Conservation (phyloP, 2,329 filamentous ascomycete genomes). For the Pseudogymnoascus verrucosus region DNA sequence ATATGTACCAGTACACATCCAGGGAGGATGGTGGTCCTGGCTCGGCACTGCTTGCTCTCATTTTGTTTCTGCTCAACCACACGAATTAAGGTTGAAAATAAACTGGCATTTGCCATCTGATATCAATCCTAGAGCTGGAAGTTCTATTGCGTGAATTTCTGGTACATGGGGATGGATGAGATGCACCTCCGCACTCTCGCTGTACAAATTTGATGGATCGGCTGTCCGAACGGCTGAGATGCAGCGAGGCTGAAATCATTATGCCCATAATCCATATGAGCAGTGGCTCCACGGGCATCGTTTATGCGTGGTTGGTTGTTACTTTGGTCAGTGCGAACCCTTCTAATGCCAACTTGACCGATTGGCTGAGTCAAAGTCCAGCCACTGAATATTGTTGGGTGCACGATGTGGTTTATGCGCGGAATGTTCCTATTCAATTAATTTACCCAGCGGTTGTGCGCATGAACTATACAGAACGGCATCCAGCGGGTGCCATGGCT, state of each 20-base stretch:
- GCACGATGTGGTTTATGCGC: background rate
- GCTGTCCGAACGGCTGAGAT: background rate
- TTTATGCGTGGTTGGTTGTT: background rate
- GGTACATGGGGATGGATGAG: background rate
- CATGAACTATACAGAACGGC: background rate
- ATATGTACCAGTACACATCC: background rate
- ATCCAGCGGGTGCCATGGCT: background rate
- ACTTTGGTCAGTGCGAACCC: background rate
- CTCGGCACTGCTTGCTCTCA: background rate
- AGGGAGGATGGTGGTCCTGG: background rate
- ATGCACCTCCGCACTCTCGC: background rate
- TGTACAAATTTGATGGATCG: background rate
- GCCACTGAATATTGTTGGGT: background rate
- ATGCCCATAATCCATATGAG: too few relatives aligned
- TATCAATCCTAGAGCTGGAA: background rate
- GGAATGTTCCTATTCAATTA: background rate
- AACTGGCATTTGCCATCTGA: background rate
- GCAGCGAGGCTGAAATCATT: background rate
- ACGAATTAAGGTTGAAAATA: background rate
- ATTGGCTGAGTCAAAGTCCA: background rate
- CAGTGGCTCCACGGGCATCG: background rate
- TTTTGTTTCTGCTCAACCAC: background rate
- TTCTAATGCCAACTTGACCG: background rate
- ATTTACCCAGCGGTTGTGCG: background rate
- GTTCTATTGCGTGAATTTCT: background rate